Evolutionary conservation across 495 filamentous ascomycete species (phyloP).

Genomic region (Lineolata rhizophorae): DNA sequence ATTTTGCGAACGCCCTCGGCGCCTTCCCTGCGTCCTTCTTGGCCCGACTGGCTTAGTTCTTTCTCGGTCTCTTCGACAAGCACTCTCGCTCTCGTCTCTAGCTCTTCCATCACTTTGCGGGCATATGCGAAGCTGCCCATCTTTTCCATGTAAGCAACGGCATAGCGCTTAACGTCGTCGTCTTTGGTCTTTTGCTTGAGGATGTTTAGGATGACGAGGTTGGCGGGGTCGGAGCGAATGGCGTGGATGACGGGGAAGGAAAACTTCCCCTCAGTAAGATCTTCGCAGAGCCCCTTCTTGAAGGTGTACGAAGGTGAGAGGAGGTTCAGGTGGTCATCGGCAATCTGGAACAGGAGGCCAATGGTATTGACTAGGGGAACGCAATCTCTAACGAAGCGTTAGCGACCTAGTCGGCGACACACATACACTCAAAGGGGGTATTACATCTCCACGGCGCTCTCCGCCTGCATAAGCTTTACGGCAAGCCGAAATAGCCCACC

Average conservation of each 20-base stretch:
- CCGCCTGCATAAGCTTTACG: conserved; percentile 90
- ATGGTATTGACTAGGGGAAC: conserved; percentile 75
- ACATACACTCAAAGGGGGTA: conserved; percentile 6
- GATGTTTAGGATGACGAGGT: conserved; percentile 75
- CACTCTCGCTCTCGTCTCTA: conserved; percentile 48
- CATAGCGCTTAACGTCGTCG: conserved; percentile 76
- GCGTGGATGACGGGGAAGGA: conserved; percentile 92
- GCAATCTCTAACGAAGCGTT: conserved; percentile 33
- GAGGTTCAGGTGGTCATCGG: conserved; percentile 90
- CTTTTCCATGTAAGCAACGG: conserved; percentile 75
- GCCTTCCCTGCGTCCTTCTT: too few relatives aligned
- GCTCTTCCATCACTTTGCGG: conserved; percentile 37
- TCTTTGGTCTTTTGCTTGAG: conserved; percentile 72
- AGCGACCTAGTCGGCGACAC: conserved; percentile 1
- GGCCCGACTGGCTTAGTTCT: too few relatives aligned
- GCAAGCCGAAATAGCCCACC: conserved; percentile 88
- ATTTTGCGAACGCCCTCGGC: too few relatives aligned
- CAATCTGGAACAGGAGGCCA: conserved; percentile 88
- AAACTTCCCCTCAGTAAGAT: conserved; percentile 96
- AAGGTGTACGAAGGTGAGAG: conserved; percentile 47
- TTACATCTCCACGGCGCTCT: conserved; percentile 38
- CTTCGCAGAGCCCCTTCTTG: conserved; percentile 91
- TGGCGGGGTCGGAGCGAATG: conserved; percentile 58
- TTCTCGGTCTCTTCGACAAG: too few relatives aligned
- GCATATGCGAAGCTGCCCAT: conserved; percentile 83